Evolutionary conservation across 2,329 filamentous ascomycete genomes (phyloP).

Genomic region (Monilinia fructigena): DNA sequence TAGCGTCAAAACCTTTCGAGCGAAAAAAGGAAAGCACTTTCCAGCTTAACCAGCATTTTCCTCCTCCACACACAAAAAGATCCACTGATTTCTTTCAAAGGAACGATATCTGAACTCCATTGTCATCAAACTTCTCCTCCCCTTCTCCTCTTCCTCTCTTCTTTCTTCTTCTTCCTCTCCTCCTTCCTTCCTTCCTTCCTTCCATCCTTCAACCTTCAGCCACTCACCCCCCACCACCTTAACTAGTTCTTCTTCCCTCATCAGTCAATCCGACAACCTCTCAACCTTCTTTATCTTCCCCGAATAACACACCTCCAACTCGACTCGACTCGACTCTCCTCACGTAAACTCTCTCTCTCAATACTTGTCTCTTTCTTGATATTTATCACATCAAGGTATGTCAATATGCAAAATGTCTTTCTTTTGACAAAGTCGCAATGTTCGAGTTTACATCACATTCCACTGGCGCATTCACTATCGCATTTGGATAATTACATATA

Average conservation of each 20-base stretch:
- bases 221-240: constrained; percentile 18
- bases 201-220: constrained; percentile 27
- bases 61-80: constrained; percentile 14
- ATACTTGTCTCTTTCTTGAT: constrained; percentile 11
- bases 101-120: constrained; percentile 18
- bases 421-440: constrained; percentile 6
- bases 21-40: constrained; percentile 20
- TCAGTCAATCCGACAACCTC: constrained; percentile 14
- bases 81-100: constrained; percentile 16
- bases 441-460: neutral
- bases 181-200: constrained; percentile 28
- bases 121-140: constrained; percentile 24
- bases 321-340: neutral
- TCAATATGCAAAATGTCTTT: neutral
- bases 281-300: constrained; percentile 21
- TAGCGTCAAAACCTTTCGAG: constrained; percentile 22
- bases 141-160: constrained; percentile 28
- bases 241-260: constrained; percentile 20
- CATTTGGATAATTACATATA: constrained; percentile 5
- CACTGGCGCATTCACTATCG: constrained; percentile 21
- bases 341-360: constrained; percentile 20
- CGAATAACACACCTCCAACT: constrained; percentile 16
- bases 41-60: constrained; percentile 15
- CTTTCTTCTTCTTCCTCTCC: constrained; percentile 25
- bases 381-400: constrained; percentile 18